Evolutionary conservation across 148 eudicot species (phyloP).

Genomic region (Rhododendron henanense): DNA sequence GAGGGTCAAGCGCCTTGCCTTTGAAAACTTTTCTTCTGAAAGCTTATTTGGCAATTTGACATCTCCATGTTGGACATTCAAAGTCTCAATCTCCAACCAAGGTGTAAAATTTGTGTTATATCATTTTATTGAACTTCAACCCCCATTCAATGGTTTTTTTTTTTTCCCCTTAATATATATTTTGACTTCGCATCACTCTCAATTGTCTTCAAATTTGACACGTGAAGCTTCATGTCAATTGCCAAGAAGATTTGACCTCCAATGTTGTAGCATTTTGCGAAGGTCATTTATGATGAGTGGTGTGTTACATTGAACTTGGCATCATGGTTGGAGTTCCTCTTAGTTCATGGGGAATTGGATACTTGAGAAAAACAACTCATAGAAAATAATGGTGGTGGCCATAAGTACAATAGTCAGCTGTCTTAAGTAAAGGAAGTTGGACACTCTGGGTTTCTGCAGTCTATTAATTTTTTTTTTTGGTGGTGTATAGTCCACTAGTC

Average conservation of each 20-base stretch:
- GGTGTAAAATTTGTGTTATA: background rate
- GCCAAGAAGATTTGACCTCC: background rate
- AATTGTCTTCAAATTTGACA: background rate
- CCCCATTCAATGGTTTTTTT: background rate
- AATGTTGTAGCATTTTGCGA: background rate
- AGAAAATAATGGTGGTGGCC: background rate
- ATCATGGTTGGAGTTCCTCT: background rate
- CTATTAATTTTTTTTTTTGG: background rate
- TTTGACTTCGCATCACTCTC: background rate
- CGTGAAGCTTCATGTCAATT: background rate
- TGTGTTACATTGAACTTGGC: background rate
- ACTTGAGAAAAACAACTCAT: background rate
- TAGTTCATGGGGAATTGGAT: background rate
- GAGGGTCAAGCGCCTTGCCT: no score
- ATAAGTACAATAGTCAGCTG: background rate
- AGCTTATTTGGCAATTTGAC: background rate
- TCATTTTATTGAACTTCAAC: background rate
- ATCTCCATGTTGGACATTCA: background rate
- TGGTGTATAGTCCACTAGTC: no score
- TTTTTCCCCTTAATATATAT: background rate
- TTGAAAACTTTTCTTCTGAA: background rate
- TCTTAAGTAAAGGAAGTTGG: background rate
- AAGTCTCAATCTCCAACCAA: background rate
- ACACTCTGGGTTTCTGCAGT: background rate
- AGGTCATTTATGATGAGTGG: background rate